Evolutionary conservation across 2,329 filamentous ascomycete genomes (phyloP), one percentile per base, ranked within the genome.

Genomic region (Talaromyces sp.): DNA sequence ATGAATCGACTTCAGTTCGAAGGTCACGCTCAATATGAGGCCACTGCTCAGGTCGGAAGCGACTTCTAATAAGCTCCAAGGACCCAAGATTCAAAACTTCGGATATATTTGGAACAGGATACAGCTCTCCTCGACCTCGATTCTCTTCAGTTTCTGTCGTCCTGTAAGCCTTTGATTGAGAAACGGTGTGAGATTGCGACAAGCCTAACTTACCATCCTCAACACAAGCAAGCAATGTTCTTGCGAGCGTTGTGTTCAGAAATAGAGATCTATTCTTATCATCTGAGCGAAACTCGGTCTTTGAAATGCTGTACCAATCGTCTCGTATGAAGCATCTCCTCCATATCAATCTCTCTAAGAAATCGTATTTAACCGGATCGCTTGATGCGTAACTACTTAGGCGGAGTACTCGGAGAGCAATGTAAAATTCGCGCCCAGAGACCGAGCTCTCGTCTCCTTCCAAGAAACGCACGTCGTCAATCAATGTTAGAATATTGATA

Each of bases 261-360:
- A 96, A 78, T 19, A 85, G 81, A 33, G 84, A 82, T 62, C 88
- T 82, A 33, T 92, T 85, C 67, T 90, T 84, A 3, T 81, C 79
- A 72, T 96, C 93, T 64, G 87, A 87, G 73, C 91, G 90, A 66
- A 89, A 83, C 57, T 89, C 87, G 0, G 90, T 94, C 69, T 91
- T 87, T 73, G 95, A 94, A 73, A 96, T 85, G 65, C 81, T 82
- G 31, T 85, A 81, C 95, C 95, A 99, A 73, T 97, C 87, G 75
- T 97, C 93, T 59, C 88, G 87, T 69, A 94, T 84, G 72, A 90
- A 90, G 67, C 92, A 89, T 62, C 95, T 87, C 73, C 95, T 90
- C 95, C 95, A 99, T 67, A 98, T 91, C n/a, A 87, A 77, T 66
- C 81, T 82, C 60, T 86, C 78, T 41, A 84, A 74, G 37, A 82